Evolutionary conservation across 495 filamentous ascomycete genomes (phyloP).

Genomic region (Penicillium paradoxum): DNA sequence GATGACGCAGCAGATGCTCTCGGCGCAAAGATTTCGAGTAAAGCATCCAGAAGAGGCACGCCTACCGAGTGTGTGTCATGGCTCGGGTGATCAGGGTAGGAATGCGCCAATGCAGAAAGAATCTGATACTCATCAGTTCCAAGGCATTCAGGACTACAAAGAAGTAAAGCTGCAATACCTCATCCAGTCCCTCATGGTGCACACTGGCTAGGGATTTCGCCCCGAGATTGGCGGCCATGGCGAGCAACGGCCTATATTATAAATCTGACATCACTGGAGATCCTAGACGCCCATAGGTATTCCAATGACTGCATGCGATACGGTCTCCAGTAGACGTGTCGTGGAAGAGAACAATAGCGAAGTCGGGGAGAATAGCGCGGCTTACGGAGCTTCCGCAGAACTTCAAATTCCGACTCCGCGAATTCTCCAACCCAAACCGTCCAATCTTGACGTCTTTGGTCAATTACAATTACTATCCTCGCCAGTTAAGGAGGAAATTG

Average conservation of each 20-base stretch:
- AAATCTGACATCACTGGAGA: conserved; percentile 13
- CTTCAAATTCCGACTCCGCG: conserved; percentile 3
- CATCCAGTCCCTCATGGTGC: conserved; percentile 57
- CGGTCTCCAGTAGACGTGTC: background rate
- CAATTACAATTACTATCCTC: background rate
- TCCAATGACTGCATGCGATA: background rate
- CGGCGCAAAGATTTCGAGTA: conserved; percentile 44
- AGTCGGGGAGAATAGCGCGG: conserved; percentile 7
- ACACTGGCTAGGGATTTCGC: conserved; percentile 60
- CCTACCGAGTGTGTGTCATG: conserved; percentile 26
- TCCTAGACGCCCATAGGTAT: background rate
- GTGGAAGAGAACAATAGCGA: background rate
- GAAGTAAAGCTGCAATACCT: conserved; percentile 45
- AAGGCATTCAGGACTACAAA: background rate
- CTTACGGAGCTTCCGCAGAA: conserved; percentile 4
- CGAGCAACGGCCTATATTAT: conserved; percentile 7
- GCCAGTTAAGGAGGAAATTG: background rate
- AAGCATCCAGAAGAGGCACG: conserved; percentile 44
- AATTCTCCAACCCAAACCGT: background rate
- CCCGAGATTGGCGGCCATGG: conserved; percentile 48
- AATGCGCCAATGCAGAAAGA: conserved; percentile 41
- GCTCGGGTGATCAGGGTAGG: conserved; percentile 12
- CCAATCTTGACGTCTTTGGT: background rate
- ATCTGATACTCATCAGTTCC: conserved; percentile 25
- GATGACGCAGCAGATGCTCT: background rate